Conservation (phyloP, 345 rosid species). For the Turritis glabra region DNA sequence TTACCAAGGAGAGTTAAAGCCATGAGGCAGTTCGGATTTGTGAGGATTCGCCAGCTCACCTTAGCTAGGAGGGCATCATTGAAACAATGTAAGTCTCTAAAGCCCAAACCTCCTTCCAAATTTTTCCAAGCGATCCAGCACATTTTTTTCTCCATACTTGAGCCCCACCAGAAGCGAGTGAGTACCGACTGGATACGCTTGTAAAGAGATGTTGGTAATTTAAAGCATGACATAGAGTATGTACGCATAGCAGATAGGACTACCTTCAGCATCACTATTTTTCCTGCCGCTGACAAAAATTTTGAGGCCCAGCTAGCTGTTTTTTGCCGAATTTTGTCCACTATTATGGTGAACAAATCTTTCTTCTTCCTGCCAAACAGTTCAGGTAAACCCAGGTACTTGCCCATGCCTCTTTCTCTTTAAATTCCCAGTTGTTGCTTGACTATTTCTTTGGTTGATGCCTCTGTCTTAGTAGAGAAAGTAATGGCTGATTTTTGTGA, state of each 20-base stretch:
- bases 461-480: no score
- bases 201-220: not conserved
- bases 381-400: no score
- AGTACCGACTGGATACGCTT: not conserved
- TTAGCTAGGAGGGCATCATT: not conserved
- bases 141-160: not conserved
- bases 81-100: not conserved
- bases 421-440: no score
- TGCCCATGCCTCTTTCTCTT: no score
- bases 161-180: not conserved
- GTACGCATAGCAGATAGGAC: not conserved
- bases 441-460: no score
- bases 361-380: no score
- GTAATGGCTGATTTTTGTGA: no score
- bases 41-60: not conserved
- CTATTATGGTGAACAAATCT: no score
- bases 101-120: not conserved
- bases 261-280: not conserved
- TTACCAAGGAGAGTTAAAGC: not conserved
- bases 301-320: not conserved
- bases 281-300: not conserved
- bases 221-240: not conserved
- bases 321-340: not conserved
- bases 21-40: not conserved
- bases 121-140: not conserved